Conservation (phyloP, 371 early-diverging fungal genomes). For the Sporodiniella umbellata region DNA sequence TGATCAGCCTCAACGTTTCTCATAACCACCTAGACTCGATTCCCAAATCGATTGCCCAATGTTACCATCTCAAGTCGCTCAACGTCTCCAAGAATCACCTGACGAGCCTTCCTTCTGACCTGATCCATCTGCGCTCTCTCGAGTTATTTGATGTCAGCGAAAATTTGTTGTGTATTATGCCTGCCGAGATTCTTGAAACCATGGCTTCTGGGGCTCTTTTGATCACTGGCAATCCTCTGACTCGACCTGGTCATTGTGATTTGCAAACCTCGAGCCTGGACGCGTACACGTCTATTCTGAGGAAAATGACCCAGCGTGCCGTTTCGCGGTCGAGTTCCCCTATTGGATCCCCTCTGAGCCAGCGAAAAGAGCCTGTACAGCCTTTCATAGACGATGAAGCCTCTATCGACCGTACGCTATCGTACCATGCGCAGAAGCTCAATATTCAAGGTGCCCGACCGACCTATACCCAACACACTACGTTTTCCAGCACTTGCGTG, state of each 20-base stretch:
- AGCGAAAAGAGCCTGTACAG: not conserved
- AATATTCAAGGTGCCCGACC: slow-evolving; percentile 40
- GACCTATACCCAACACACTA: not conserved
- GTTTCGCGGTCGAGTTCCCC: slow-evolving; percentile 36
- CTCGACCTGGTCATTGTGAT: slow-evolving; percentile 47
- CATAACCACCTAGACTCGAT: slow-evolving; percentile 57
- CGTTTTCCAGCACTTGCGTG: not conserved
- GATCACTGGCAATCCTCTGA: slow-evolving; percentile 64
- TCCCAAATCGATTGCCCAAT: slow-evolving; percentile 56
- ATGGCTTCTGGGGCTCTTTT: slow-evolving; percentile 52
- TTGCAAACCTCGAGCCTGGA: slow-evolving; percentile 27
- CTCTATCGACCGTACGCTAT: slow-evolving; percentile 40
- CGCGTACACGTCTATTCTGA: slow-evolving; percentile 46
- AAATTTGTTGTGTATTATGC: slow-evolving; percentile 61
- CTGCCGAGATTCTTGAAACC: slow-evolving; percentile 55
- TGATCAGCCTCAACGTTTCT: slow-evolving; percentile 35
- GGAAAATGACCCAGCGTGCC: slow-evolving; percentile 49
- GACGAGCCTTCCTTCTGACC: slow-evolving; percentile 53
- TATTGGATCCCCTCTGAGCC: slow-evolving; percentile 5
- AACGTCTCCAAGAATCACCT: slow-evolving; percentile 59
- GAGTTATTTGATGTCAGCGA: slow-evolving; percentile 60
- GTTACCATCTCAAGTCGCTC: slow-evolving; percentile 37
- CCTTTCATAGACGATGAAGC: slow-evolving; percentile 37
- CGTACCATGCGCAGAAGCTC: slow-evolving; percentile 39
- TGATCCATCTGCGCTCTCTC: slow-evolving; percentile 48